Evolutionary conservation across 306 rosid genomes (phyloP).

Genomic region (Citrullus colocynthis): DNA sequence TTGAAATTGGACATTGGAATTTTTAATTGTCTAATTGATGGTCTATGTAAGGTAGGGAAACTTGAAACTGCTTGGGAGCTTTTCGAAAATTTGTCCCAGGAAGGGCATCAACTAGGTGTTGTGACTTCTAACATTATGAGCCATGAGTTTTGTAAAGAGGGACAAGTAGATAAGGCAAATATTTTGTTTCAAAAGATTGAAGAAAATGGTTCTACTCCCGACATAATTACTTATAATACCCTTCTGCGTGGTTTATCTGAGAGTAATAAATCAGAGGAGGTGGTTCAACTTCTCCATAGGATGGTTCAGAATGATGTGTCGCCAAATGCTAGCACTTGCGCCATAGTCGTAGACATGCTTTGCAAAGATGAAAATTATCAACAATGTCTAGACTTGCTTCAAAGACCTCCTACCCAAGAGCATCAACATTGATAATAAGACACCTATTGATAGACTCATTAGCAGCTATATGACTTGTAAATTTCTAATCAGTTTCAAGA

Average conservation of each 20-base stretch:
- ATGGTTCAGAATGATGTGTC: conserved; percentile 20
- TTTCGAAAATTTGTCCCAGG: conserved; percentile 12
- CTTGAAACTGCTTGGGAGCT: conserved; percentile 24
- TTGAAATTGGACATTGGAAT: no score
- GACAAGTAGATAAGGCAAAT: conserved; percentile 27
- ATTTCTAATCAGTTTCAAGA: no score
- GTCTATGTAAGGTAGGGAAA: neutral
- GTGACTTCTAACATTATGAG: conserved; percentile 29
- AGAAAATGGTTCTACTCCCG: conserved; percentile 27
- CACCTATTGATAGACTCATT: no score
- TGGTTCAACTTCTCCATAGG: conserved; percentile 26
- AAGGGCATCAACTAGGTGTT: conserved; percentile 15
- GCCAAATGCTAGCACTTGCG: conserved; percentile 20
- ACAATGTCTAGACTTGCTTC: conserved; percentile 27
- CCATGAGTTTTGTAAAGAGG: conserved; percentile 26
- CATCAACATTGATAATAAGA: no score
- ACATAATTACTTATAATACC: conserved; percentile 17
- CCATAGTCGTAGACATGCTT: conserved; percentile 24
- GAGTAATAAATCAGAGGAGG: conserved; percentile 18
- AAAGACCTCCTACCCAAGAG: conserved; percentile 17
- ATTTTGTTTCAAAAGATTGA: conserved; percentile 26
- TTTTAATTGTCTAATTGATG: no score
- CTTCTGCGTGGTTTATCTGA: conserved; percentile 28
- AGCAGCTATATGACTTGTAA: no score
- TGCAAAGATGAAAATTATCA: conserved; percentile 19